phyloP scores from a whole-genome alignment of 2,329 filamentous ascomycete genomes.

The Sporothrix sp. region DNA sequence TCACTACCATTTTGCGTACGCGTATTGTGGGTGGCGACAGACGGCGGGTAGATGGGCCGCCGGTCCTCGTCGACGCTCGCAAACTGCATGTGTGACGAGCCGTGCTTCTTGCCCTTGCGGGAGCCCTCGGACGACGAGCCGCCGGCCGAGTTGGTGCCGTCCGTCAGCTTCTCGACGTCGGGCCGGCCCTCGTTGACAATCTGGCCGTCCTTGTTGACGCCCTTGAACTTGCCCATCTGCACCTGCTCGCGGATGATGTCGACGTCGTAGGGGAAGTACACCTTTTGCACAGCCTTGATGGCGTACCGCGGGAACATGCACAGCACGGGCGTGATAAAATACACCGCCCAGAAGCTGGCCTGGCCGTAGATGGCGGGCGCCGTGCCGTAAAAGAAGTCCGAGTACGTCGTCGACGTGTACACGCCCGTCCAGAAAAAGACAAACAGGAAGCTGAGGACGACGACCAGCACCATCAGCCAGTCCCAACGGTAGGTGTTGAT shows the following conservation, averaged over 20 bases:
- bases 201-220: slow-evolving; percentile 39
- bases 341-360: slow-evolving; percentile 78
- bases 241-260: slow-evolving; percentile 95
- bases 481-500: slow-evolving; percentile 98
- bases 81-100: slow-evolving; percentile 39
- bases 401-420: slow-evolving; percentile 49
- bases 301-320: slow-evolving; percentile 81
- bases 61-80: slow-evolving; percentile 73
- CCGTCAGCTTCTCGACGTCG: slow-evolving; percentile 33
- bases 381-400: slow-evolving; percentile 59
- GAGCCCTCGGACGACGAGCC: slow-evolving; percentile 46
- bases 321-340: slow-evolving; percentile 67
- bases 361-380: slow-evolving; percentile 70
- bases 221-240: slow-evolving; percentile 68
- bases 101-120: slow-evolving; percentile 40
- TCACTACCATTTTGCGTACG: slow-evolving; percentile 88
- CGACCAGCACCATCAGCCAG: slow-evolving; percentile 83
- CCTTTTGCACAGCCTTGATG: slow-evolving; percentile 82
- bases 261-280: slow-evolving; percentile 85
- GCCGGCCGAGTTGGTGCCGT: slow-evolving; percentile 23
- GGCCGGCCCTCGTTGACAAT: slow-evolving; percentile 22
- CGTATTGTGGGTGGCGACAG: slow-evolving; percentile 72
- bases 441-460: slow-evolving; percentile 70
- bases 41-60: slow-evolving; percentile 87
- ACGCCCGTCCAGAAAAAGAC: slow-evolving; percentile 95